phyloP scores from a whole-genome alignment of 2,329 filamentous ascomycete genomes.

The Aspergillus puulaauensis region DNA sequence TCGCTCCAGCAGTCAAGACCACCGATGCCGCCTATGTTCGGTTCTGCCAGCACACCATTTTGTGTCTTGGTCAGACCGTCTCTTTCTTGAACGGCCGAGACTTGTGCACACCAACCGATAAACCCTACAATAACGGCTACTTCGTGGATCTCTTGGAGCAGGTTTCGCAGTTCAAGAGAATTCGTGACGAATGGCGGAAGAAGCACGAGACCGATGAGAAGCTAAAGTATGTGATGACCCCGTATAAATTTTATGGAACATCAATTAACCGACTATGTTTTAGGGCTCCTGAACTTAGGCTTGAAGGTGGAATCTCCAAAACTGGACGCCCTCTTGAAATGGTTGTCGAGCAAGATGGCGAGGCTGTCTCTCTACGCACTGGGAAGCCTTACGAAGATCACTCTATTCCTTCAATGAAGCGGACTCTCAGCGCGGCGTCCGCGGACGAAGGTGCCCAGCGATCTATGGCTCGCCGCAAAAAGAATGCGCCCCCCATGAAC shows the following conservation, averaged over 20 bases:
- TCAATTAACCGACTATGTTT: constrained; percentile 40
- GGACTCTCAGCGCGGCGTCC: constrained; percentile 55
- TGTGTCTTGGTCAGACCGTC: constrained; percentile 85
- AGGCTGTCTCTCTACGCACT: constrained; percentile 74
- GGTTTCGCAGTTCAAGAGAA: constrained; percentile 83
- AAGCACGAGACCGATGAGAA: constrained; percentile 46
- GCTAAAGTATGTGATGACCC: constrained; percentile 29
- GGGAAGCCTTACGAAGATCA: constrained; percentile 60
- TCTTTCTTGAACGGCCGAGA: constrained; percentile 83
- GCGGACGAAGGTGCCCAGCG: constrained; percentile 78
- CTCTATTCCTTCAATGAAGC: constrained; percentile 50
- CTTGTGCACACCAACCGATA: constrained; percentile 78
- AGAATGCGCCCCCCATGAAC: constrained; percentile 83
- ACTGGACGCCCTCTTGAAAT: constrained; percentile 83
- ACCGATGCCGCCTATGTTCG: constrained; percentile 71
- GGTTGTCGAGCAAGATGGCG: constrained; percentile 77
- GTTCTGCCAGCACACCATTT: constrained; percentile 88
- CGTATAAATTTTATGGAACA: constrained; percentile 35
- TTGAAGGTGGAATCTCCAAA: constrained; percentile 77
- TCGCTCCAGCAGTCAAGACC: constrained; percentile 73
- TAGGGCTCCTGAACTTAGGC: constrained; percentile 67
- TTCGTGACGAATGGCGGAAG: constrained; percentile 75
- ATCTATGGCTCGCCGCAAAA: constrained; percentile 94
- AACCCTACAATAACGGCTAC: constrained; percentile 92
- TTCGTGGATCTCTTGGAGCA: constrained; percentile 96